These are phyloP conservation scores for Chamaecyparis obtusa DNA, from an alignment of 75 land plant species.

Conservation along the genomic window DNA sequence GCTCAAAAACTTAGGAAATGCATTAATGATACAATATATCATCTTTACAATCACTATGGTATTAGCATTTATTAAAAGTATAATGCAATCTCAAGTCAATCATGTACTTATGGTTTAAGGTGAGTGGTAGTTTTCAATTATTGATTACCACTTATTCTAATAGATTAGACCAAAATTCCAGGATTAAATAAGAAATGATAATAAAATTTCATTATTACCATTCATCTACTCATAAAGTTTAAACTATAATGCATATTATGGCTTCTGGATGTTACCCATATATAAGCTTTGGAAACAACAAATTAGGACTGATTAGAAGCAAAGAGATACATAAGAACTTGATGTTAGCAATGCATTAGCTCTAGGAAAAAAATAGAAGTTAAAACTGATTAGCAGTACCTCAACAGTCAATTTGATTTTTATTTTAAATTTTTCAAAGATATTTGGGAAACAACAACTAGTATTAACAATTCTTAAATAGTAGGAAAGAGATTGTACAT, in stretches of 20 bases:
- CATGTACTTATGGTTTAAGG: background rate
- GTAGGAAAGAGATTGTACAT: conserved; percentile 3
- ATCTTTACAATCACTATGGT: background rate
- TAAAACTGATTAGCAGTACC: background rate
- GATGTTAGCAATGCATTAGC: background rate
- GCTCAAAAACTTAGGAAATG: background rate
- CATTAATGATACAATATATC: background rate
- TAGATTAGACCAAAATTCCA: background rate
- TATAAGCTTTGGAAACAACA: background rate
- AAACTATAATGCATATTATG: background rate
- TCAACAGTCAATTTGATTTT: background rate
- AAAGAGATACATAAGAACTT: background rate
- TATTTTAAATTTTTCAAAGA: background rate
- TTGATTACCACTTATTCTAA: background rate
- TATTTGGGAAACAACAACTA: background rate
- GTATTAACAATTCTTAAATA: background rate
- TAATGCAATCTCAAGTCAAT: background rate
- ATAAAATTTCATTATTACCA: background rate
- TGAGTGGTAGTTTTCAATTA: background rate
- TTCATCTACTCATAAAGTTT: background rate
- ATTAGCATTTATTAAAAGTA: background rate
- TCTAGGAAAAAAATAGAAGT: background rate
- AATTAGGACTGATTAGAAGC: background rate
- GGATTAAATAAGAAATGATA: background rate
- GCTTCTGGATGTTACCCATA: background rate